These are phyloP conservation scores for Auricularia sp. DNA, from an alignment of 768 basidiomycete species.

Conservation along the genomic window DNA sequence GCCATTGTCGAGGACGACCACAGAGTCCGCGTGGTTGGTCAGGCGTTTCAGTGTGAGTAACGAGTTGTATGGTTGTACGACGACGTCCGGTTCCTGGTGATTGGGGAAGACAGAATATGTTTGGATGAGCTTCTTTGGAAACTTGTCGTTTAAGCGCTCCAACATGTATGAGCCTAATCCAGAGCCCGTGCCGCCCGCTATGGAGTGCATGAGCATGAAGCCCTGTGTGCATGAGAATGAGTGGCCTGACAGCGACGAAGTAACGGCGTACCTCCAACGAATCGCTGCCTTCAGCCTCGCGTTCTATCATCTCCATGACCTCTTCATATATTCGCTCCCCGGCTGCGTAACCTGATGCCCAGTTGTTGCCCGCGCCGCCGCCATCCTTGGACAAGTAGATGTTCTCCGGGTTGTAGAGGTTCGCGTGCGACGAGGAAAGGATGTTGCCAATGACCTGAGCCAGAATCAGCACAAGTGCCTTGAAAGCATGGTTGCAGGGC, in stretches of 20 bases:
- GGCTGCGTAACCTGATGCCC: conserved; percentile 88
- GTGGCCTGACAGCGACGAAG: background rate
- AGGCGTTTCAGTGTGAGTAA: conserved; percentile 86
- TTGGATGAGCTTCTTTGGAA: conserved; percentile 98
- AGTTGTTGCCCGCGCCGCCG: conserved; percentile 98
- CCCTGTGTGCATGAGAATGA: conserved; percentile 45
- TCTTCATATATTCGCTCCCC: conserved; percentile 93
- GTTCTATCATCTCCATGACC: conserved; percentile 97
- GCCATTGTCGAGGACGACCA: conserved; percentile 94
- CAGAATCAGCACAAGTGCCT: background rate
- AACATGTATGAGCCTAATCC: conserved; percentile 97
- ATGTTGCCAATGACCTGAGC: conserved; percentile 92
- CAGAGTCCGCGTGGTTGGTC: conserved; percentile 93
- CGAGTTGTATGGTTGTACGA: conserved; percentile 98
- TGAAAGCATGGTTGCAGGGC: conserved; percentile 1
- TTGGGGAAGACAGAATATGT: conserved; percentile 99
- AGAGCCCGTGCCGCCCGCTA: conserved; percentile 97
- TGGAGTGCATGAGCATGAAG: conserved; percentile 98
- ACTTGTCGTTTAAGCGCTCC: conserved; percentile 92
- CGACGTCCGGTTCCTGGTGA: conserved; percentile 86
- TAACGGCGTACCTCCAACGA: conserved; percentile 67
- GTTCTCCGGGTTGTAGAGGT: conserved; percentile 93
- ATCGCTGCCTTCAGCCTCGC: conserved; percentile 96
- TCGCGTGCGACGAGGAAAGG: conserved; percentile 75
- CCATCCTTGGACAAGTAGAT: conserved; percentile 94